Conservation (phyloP, 2,329 filamentous ascomycete genomes). For the Fusarium liriodendri region DNA sequence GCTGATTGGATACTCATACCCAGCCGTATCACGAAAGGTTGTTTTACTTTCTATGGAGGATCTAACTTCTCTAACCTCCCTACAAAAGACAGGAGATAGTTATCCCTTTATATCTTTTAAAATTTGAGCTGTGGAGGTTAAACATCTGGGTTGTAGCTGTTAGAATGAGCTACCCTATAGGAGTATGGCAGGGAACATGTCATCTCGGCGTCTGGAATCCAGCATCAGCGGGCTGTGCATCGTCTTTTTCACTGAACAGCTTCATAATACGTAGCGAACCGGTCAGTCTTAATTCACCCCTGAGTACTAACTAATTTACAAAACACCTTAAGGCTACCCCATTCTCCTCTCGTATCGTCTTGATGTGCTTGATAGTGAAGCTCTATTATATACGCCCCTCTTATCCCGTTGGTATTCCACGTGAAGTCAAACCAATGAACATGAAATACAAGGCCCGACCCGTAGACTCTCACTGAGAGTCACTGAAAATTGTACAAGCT, state of each 20-base stretch:
- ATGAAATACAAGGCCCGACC: background rate
- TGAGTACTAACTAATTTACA: background rate
- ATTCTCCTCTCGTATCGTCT: background rate
- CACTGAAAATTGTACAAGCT: background rate
- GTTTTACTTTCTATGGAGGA: too few relatives aligned
- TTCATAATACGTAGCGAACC: background rate
- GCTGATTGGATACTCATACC: too few relatives aligned
- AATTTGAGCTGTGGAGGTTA: too few relatives aligned
- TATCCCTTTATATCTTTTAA: too few relatives aligned
- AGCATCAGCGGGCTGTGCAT: too few relatives aligned
- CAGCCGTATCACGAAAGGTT: too few relatives aligned
- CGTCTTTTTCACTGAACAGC: background rate
- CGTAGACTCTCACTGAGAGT: background rate
- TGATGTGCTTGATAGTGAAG: background rate
- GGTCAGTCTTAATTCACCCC: background rate
- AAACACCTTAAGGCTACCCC: background rate
- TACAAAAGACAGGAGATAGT: too few relatives aligned
- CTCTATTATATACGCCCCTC: conserved; percentile 21
- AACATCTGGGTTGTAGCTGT: too few relatives aligned
- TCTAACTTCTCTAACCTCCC: too few relatives aligned
- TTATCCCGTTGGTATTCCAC: background rate
- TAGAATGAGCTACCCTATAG: too few relatives aligned
- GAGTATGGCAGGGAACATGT: too few relatives aligned
- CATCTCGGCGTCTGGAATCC: too few relatives aligned
- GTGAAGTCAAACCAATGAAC: background rate